A percentile compares a stretch with the other conserved stretches of the same genome.
These are phyloP conservation scores for Euphrasia arctica DNA, from an alignment of 305 asterid species.

Conservation along the genomic window DNA sequence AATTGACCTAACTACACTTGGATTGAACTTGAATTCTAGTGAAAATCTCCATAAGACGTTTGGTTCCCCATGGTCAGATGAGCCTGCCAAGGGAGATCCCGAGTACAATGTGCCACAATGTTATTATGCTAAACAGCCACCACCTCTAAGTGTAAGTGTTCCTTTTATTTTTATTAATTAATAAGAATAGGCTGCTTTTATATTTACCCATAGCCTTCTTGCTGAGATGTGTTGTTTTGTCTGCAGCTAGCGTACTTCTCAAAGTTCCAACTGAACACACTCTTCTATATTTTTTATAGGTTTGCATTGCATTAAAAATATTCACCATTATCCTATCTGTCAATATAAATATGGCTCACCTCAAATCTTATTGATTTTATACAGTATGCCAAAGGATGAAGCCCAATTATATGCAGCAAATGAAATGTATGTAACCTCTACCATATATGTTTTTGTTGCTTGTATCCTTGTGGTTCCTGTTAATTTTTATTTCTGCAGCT, in stretches of 20 bases:
- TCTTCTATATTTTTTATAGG: conserved; percentile 88
- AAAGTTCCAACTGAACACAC: conserved; percentile 78
- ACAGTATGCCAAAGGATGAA: conserved; percentile 98
- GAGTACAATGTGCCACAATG: conserved; percentile 87
- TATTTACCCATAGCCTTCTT: conserved; percentile 22
- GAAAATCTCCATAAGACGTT: conserved; percentile 86
- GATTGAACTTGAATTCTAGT: conserved; percentile 84
- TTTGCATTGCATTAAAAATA: conserved; percentile 22
- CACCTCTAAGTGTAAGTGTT: conserved; percentile 69
- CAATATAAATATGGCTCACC: conserved; percentile 21
- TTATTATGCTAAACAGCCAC: conserved; percentile 79
- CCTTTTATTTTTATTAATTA: conserved; percentile 21
- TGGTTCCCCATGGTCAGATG: conserved; percentile 96
- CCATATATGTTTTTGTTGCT: conserved; percentile 4
- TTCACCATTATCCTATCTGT: conserved; percentile 22
- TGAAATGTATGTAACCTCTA: conserved; percentile 66
- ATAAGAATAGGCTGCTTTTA: conserved; percentile 17
- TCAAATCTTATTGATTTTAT: conserved; percentile 27
- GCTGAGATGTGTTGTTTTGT: conserved; percentile 37
- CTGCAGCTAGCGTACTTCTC: conserved; percentile 88
- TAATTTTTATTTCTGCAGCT: background rate
- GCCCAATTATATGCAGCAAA: conserved; percentile 88
- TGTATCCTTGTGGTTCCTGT: conserved; percentile 11
- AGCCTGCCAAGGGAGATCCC: conserved; percentile 86
- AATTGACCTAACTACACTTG: conserved; percentile 87